phyloP scores from a whole-genome alignment of 345 rosid species.

The Euphorbia tirucalli region DNA sequence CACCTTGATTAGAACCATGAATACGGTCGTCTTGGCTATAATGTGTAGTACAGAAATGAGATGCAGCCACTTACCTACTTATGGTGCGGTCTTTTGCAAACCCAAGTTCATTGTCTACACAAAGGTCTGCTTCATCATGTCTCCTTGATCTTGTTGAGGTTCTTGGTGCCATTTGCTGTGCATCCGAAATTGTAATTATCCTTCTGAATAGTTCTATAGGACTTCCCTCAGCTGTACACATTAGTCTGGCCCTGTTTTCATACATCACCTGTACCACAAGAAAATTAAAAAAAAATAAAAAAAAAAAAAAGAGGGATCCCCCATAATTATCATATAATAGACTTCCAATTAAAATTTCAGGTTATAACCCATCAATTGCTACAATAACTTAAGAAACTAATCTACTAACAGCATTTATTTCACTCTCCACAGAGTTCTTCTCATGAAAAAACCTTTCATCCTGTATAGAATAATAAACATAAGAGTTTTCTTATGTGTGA shows the following conservation, averaged over 20 bases:
- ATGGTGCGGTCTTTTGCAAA: slow-evolving; percentile 97
- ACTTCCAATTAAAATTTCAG: not conserved
- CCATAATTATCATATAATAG: not conserved
- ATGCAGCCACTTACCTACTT: slow-evolving; percentile 55
- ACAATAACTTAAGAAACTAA: not conserved
- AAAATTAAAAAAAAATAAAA: too few relatives aligned
- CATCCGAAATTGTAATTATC: slow-evolving; percentile 73
- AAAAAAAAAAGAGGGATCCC: not conserved
- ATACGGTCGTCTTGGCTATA: not conserved
- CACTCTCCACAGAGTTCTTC: not conserved
- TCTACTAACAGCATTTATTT: not conserved
- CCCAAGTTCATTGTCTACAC: slow-evolving; percentile 93
- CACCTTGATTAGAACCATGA: not conserved
- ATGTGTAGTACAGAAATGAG: not conserved
- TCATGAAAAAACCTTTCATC: not conserved
- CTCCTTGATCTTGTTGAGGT: slow-evolving; percentile 79
- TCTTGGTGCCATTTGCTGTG: slow-evolving; percentile 69
- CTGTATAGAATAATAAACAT: not conserved
- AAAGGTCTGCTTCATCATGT: slow-evolving; percentile 72
- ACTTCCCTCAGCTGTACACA: slow-evolving; percentile 86
- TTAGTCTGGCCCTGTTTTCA: slow-evolving; percentile 73
- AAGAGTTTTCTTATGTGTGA: too few relatives aligned
- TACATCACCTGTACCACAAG: slow-evolving; percentile 86
- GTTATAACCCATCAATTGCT: not conserved
- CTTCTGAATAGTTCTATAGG: slow-evolving; percentile 69